A percentile compares a stretch with the other conserved stretches of the same genome.
phyloP scores from a whole-genome alignment of 164 flowering plant genomes.

The Vitis vinifera region DNA sequence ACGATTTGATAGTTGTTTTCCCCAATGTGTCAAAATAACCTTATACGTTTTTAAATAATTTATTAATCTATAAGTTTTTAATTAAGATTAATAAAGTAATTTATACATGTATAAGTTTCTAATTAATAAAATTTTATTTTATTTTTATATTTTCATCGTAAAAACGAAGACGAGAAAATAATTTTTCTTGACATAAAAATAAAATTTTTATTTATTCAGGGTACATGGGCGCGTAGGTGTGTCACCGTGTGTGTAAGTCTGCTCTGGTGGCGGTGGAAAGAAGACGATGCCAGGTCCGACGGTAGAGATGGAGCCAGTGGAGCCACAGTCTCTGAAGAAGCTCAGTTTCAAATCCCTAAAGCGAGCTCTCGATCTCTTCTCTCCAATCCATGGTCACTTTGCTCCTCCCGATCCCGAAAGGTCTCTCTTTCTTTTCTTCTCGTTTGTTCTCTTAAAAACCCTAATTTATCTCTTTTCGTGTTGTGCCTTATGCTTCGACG shows the following conservation, averaged over 20 bases:
- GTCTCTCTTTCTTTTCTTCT: conserved; percentile 21
- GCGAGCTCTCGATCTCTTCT: conserved; percentile 80
- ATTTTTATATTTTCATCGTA: too few relatives aligned
- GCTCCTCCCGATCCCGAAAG: conserved; percentile 75
- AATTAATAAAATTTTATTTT: too few relatives aligned
- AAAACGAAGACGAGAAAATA: too few relatives aligned
- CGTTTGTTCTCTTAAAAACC: background rate
- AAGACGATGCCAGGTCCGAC: conserved; percentile 45
- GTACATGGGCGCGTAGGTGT: too few relatives aligned
- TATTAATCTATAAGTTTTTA: too few relatives aligned
- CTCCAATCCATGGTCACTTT: conserved; percentile 58
- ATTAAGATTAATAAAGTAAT: too few relatives aligned
- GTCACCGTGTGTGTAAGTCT: background rate
- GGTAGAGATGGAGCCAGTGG: conserved; percentile 68
- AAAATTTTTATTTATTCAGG: too few relatives aligned
- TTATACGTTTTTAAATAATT: too few relatives aligned
- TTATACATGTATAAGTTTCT: too few relatives aligned
- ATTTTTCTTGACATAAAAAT: too few relatives aligned
- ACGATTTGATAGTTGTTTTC: too few relatives aligned
- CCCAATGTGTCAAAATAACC: too few relatives aligned
- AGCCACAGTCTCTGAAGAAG: conserved; percentile 94
- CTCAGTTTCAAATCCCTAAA: conserved; percentile 82
- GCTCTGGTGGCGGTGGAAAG: background rate
- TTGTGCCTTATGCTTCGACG: background rate
- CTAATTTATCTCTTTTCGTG: background rate